Base-by-base conservation (phyloP, 306 rosid species). In the Leucaena leucocephala region DNA sequence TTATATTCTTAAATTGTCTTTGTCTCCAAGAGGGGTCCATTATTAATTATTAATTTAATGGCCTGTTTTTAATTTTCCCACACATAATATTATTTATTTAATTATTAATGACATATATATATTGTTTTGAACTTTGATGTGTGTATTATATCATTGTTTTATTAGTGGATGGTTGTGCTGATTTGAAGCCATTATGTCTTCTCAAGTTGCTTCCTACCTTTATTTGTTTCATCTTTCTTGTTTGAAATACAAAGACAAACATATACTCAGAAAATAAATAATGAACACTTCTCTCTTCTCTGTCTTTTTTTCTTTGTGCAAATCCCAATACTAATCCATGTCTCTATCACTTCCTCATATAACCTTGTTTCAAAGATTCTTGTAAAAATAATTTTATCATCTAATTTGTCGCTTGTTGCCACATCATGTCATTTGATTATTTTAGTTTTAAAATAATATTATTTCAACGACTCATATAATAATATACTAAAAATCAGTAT, bases 61-160 rank as follows among this genome's bases (percentile, higher is more conserved):
- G 36, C 2, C 62, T 55, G 62, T 55, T 54, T 55, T 14, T 46
- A 11, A 3, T 17, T n/a, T 54, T 1, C 10, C 59, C 34, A 1
- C 19, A 19, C n/a, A 19, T 55, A 55, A 5, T 52, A 52, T 55
- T 17, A 7, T 19, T 55, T n/a, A 55, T n/a, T 55, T 54, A 54
- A 54, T n/a, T 10, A 54, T 27, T 27, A 27, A 27, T 27, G 27
- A 27, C 27, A 27, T 4, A n/a, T 16, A 4, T n/a, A 44, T 44
- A 45, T 22, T 12, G 3, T 11, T 44, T 69, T 69, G 8, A 81
- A 80, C 76, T 82, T 50, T 54, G 78, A 2, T 79, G 71, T 80
- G 81, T 84, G 88, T 86, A 80, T 84, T 83, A 81, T 82, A 84
- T 84, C 79, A 83, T 86, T 86, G 91, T 86, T 84, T 86, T 80